Conservation (phyloP, 2,329 filamentous ascomycete genomes). For the Aureobasidium sp. region DNA sequence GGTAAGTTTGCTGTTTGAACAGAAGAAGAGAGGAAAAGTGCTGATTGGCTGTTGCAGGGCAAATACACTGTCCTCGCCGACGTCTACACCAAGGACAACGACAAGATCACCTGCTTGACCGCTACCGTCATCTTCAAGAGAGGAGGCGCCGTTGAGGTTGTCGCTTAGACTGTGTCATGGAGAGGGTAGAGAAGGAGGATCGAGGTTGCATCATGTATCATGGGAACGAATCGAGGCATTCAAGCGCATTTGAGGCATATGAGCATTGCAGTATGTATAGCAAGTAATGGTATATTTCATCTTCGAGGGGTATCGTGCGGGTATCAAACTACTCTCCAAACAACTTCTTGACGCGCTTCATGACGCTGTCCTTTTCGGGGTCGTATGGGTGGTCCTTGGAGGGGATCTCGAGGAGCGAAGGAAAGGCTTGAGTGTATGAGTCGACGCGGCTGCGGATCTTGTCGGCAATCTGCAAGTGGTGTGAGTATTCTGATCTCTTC, state of each 20-base stretch:
- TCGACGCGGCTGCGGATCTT: slow-evolving; percentile 87
- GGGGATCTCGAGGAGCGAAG: slow-evolving; percentile 91
- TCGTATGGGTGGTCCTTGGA: slow-evolving; percentile 99
- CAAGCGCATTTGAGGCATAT: not conserved
- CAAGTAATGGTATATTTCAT: not conserved
- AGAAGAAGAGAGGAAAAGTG: slow-evolving; percentile 66
- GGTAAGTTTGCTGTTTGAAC: slow-evolving; percentile 47
- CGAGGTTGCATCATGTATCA: slow-evolving; percentile 1
- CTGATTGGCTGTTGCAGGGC: slow-evolving; percentile 79
- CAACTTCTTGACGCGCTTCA: slow-evolving; percentile 73
- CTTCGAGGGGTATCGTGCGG: slow-evolving; percentile 1
- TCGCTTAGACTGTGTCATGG: not conserved
- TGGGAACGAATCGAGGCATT: not conserved
- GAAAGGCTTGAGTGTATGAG: slow-evolving; percentile 88
- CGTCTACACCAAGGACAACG: slow-evolving; percentile 68
- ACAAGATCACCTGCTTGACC: slow-evolving; percentile 79
- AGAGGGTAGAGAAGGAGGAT: not conserved
- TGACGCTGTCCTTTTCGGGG: slow-evolving; percentile 95
- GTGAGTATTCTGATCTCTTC: not conserved
- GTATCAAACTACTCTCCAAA: slow-evolving; percentile 54
- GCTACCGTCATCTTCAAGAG: slow-evolving; percentile 60
- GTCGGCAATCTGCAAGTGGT: slow-evolving; percentile 67
- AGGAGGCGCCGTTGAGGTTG: slow-evolving; percentile 22
- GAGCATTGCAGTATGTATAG: not conserved
- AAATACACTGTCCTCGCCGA: slow-evolving; percentile 86